Base-by-base conservation (phyloP, 2,329 filamentous ascomycete genomes). In the Fusarium pseudocircinatum region DNA sequence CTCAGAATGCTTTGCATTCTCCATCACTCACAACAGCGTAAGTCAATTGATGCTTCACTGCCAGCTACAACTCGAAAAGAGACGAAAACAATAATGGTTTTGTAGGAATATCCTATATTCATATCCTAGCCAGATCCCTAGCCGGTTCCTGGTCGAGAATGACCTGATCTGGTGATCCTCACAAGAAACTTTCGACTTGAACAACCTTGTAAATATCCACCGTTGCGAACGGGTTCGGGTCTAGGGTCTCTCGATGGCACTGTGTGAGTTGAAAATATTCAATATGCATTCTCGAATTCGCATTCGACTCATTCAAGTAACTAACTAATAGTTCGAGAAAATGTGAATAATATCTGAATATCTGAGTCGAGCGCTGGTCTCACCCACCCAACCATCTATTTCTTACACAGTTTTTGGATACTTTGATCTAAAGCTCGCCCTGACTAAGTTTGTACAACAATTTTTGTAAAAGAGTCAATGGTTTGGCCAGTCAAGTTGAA, bases 281-380 rank as follows among this genome's bases (percentile, higher is more conserved):
- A 12, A 34, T 26, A 18, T 26, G 8, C n/a, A 20, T 36, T 15
- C 26, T 64, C 65, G 66, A 36, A n/a, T 70, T 70, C 67, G 65
- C 70, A 59, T 53, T 69, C 65, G 46, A 49, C 30, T 67, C n/a
- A 6, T 34, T 56, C 16, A 16, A 28, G 6, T 20, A 28, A 39
- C 26, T 16, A 28, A 44, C 26, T 32, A 42, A 32, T n/a, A 30
- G 26, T 24, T 28, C 14, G 36, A 18, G 26, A 15, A 56, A 18
- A 30, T n/a, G n/a, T 26, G 28, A 43, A 22, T 20, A 22, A 43
- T 28, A n/a, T 30, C 24, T 18, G 26, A n/a, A 28, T 40, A 22
- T 30, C 24, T 18, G 20, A 30, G 18, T 40, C 26, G 15, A 30
- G 24, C 37, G 20, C 26, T 36, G 18, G 32, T 37, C n/a, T 52